A percentile compares a stretch with the other conserved stretches of the same genome.
Conservation (phyloP, 345 rosid genomes). For the Limnanthes douglasii region DNA sequence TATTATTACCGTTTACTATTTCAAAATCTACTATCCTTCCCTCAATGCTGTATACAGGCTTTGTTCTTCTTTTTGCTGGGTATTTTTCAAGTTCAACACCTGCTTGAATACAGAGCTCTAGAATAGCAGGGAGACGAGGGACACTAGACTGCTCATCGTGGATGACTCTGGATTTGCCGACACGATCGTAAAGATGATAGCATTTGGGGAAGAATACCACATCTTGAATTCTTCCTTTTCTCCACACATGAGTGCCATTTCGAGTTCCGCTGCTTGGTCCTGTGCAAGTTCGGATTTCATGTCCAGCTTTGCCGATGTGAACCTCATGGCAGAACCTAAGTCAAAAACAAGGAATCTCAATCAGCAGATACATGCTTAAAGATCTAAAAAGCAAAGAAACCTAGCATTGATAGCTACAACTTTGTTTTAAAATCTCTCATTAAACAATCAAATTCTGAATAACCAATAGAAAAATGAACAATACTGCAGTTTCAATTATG, state of each 20-base stretch:
- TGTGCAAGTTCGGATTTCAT: slow-evolving; percentile 64
- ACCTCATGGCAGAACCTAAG: slow-evolving; percentile 61
- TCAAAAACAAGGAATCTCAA: background rate
- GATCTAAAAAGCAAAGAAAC: too few species aligned
- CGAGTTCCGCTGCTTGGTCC: slow-evolving; percentile 58
- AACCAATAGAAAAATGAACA: too few species aligned
- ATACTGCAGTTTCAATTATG: too few species aligned
- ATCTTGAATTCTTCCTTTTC: slow-evolving; percentile 39
- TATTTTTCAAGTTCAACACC: slow-evolving; percentile 54
- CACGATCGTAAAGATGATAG: slow-evolving; percentile 79
- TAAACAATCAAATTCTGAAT: too few species aligned
- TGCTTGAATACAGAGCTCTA: slow-evolving; percentile 80
- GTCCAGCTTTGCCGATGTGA: slow-evolving; percentile 57
- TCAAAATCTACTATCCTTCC: slow-evolving; percentile 88
- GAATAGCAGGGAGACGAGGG: slow-evolving; percentile 49
- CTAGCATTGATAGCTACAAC: too few species aligned
- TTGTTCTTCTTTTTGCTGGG: slow-evolving; percentile 57
- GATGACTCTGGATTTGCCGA: slow-evolving; percentile 57
- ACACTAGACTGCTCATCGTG: slow-evolving; percentile 42
- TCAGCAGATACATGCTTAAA: too few species aligned
- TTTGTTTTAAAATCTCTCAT: too few species aligned
- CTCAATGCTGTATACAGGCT: slow-evolving; percentile 73
- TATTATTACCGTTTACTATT: slow-evolving; percentile 6
- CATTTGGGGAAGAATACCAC: slow-evolving; percentile 53
- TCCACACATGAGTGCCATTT: slow-evolving; percentile 66